phyloP scores from a whole-genome alignment of 73 alveolate species.

The Tetrahymena thermophila region DNA sequence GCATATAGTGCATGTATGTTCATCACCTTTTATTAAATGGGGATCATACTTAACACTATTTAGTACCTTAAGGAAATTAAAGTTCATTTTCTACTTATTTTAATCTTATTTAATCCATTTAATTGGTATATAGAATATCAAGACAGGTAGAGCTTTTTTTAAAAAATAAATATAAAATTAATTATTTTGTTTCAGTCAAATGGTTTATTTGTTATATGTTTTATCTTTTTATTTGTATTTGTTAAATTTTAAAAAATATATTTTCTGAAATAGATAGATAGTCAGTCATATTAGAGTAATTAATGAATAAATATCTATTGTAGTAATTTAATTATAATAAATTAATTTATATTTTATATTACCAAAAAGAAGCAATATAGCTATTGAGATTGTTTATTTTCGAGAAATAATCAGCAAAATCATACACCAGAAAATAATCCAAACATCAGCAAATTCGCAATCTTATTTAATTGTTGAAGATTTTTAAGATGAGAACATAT shows the following conservation, averaged over 20 bases:
- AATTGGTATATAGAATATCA: neutral
- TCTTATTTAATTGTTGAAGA: neutral
- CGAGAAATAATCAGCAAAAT: neutral
- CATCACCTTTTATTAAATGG: constrained; percentile 12
- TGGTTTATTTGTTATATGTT: neutral
- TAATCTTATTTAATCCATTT: neutral
- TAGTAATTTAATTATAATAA: no score
- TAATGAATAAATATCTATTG: no score
- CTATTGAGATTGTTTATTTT: neutral
- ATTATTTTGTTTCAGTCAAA: neutral
- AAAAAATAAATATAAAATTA: neutral
- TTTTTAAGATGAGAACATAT: neutral
- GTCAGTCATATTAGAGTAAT: no score
- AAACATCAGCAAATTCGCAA: neutral
- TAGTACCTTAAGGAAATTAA: neutral
- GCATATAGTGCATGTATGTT: constrained; percentile 15
- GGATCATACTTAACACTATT: neutral
- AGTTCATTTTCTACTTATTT: neutral
- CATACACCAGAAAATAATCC: neutral
- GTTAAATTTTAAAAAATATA: no score
- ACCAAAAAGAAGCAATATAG: neutral
- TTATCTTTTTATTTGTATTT: no score
- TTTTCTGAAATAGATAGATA: no score
- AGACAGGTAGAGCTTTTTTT: neutral
- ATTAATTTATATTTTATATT: neutral